Percentiles rank a stretch among this genome's conserved stretches.
Conservation (phyloP, 495 filamentous ascomycete genomes). For the Trypethelium eluteriae region DNA sequence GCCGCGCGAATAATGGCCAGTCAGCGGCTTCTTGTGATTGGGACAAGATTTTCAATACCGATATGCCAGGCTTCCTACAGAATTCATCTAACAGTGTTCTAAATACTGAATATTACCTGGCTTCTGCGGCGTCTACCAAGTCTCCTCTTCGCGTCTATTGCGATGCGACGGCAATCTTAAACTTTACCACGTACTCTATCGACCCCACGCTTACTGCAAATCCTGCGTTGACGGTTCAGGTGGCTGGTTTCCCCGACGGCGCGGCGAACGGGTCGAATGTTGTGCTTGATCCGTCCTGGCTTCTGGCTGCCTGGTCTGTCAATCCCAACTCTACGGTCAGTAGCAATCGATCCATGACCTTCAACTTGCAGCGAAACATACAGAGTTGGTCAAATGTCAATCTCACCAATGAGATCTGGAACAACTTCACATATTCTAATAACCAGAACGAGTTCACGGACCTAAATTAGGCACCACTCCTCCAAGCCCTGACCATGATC, state of each 20-base stretch:
- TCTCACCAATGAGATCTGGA: not conserved
- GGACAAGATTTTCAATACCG: constrained; percentile 23
- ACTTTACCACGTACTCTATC: constrained; percentile 24
- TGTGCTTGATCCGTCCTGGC: constrained; percentile 23
- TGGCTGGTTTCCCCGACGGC: constrained; percentile 11
- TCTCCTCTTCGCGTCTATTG: constrained; percentile 8
- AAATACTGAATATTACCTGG: not conserved
- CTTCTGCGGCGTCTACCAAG: not conserved
- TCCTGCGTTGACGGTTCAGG: constrained; percentile 14
- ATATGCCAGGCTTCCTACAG: constrained; percentile 9
- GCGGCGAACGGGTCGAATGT: constrained; percentile 1
- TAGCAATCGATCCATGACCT: constrained; percentile 14
- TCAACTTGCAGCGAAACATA: constrained; percentile 11
- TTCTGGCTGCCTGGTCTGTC: constrained; percentile 28
- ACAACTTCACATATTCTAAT: not conserved
- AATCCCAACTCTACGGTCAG: constrained; percentile 17
- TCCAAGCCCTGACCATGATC: constrained; percentile 24
- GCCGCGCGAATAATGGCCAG: not conserved
- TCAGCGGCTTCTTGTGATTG: constrained; percentile 23
- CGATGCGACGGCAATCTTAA: not conserved
- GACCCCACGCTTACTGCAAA: constrained; percentile 21
- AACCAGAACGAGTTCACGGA: not conserved
- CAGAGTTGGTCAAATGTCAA: not conserved
- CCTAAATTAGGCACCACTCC: not conserved
- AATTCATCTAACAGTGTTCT: constrained; percentile 14